phyloP scores from a whole-genome alignment of 768 basidiomycete genomes.

The Paxillus rubicundulus region DNA sequence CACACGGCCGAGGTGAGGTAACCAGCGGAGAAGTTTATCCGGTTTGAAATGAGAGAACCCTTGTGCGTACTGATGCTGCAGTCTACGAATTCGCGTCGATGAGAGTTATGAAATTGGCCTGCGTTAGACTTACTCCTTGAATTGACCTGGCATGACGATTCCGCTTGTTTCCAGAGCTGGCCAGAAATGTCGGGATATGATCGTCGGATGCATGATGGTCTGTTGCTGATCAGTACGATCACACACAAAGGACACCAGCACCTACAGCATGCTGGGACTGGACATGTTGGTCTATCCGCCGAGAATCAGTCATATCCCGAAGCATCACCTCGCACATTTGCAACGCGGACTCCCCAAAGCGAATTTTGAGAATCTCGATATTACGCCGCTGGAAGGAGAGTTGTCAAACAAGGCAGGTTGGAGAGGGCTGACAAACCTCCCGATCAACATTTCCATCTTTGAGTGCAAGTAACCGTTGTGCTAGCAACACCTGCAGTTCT shows the following conservation, averaged over 20 bases:
- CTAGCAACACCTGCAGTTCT: constrained; percentile 89
- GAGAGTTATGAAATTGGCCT: neutral
- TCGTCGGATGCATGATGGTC: constrained; percentile 80
- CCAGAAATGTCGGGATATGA: constrained; percentile 96
- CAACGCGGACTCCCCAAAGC: constrained; percentile 90
- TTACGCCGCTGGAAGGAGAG: constrained; percentile 65
- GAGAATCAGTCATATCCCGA: constrained; percentile 94
- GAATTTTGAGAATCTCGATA: constrained; percentile 90
- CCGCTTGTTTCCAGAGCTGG: constrained; percentile 74
- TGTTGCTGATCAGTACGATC: constrained; percentile 26
- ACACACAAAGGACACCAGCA: neutral
- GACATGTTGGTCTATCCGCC: constrained; percentile 83
- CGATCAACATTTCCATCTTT: constrained; percentile 76
- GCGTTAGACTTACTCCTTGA: constrained; percentile 57
- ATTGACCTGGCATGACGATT: constrained; percentile 82
- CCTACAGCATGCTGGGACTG: constrained; percentile 70
- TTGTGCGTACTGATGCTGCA: constrained; percentile 72
- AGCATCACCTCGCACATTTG: constrained; percentile 99
- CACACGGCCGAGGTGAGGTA: constrained; percentile 86
- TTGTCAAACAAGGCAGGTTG: constrained; percentile 1
- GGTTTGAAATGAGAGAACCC: constrained; percentile 85
- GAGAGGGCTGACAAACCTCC: constrained; percentile 40
- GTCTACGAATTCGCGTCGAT: constrained; percentile 37
- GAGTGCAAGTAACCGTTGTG: constrained; percentile 78
- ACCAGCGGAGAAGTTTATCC: constrained; percentile 86